Conservation (phyloP, 371 early-diverging fungal genomes). For the Mucor mucedo region DNA sequence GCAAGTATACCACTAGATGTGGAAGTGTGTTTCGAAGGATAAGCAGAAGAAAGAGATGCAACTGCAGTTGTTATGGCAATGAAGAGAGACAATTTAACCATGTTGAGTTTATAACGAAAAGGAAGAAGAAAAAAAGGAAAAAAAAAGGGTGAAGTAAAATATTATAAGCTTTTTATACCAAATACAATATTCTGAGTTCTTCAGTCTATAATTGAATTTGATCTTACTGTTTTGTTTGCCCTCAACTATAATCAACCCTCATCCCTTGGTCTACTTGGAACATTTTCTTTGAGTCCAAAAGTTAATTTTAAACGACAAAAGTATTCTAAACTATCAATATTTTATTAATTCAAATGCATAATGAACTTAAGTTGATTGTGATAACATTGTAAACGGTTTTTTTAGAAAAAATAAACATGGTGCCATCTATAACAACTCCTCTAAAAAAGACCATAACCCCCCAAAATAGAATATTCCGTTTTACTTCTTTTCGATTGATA, state of each 20-base stretch:
- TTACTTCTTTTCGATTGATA: no score
- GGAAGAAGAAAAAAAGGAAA: not conserved
- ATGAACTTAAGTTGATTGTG: not conserved
- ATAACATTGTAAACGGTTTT: no score
- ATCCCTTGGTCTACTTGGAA: not conserved
- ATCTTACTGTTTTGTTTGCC: not conserved
- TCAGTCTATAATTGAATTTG: not conserved
- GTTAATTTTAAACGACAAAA: not conserved
- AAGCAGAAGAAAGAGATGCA: not conserved
- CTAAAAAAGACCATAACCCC: no score
- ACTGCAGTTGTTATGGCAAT: conserved; percentile 1
- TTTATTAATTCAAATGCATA: conserved; percentile 1
- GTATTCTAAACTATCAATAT: not conserved
- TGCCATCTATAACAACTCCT: no score
- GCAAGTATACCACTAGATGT: conserved; percentile 22
- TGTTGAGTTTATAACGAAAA: not conserved
- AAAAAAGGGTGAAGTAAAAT: not conserved
- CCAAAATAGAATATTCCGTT: no score
- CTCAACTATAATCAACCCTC: not conserved
- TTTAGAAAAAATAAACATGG: no score
- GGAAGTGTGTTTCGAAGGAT: conserved; percentile 1
- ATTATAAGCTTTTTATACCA: not conserved
- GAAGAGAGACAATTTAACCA: not conserved
- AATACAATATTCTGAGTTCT: not conserved
- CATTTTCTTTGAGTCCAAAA: not conserved